Evolutionary conservation across 768 basidiomycete species (phyloP).

Genomic region (Termitomyces sp.): DNA sequence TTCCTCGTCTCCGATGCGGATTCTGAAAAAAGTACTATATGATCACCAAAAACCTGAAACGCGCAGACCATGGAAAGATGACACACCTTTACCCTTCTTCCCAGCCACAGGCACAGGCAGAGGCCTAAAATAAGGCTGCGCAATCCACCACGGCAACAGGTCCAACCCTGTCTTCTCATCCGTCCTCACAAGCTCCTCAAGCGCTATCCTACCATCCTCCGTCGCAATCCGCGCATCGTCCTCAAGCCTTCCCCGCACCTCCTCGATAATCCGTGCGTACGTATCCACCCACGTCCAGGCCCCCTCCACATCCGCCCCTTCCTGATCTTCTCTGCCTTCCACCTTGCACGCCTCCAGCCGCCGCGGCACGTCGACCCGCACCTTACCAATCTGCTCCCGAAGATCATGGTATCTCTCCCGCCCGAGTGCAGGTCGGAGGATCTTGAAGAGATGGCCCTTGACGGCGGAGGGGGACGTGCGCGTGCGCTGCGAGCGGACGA

Average conservation of each 20-base stretch:
- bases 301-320: neutral
- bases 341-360: neutral
- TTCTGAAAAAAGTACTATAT: neutral
- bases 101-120: neutral
- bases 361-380: neutral
- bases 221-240: neutral
- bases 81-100: neutral
- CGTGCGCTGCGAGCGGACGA: constrained; percentile 67
- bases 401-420: constrained; percentile 27
- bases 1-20: neutral
- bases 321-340: neutral
- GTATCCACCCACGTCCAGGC: neutral
- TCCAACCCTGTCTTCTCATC: neutral
- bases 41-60: neutral
- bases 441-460: constrained; percentile 91
- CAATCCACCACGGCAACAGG: neutral
- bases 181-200: neutral
- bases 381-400: neutral
- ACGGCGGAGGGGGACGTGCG: constrained; percentile 59
- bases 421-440: constrained; percentile 72
- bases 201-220: neutral
- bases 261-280: neutral
- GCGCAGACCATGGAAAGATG: neutral
- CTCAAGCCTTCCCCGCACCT: neutral
- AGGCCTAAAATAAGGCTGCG: neutral